phyloP scores from a whole-genome alignment of 495 filamentous ascomycete species.

The Tuber magnatum region DNA sequence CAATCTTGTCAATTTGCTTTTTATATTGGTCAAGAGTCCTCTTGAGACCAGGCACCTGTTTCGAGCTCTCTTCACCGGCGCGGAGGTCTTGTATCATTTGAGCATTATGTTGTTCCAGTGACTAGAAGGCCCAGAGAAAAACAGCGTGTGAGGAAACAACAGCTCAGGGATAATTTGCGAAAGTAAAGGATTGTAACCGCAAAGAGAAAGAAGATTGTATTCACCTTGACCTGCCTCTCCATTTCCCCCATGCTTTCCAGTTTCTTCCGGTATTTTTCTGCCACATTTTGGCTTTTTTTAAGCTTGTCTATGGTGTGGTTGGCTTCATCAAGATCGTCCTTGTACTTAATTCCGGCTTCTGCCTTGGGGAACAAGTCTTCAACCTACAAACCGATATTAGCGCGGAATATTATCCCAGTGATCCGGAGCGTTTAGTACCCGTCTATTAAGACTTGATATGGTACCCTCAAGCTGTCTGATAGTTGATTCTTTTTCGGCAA shows the following conservation, averaged over 20 bases:
- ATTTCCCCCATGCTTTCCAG: slow-evolving; percentile 40
- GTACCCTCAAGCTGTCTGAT: slow-evolving; percentile 31
- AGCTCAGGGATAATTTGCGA: slow-evolving; percentile 7
- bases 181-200: background rate
- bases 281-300: slow-evolving; percentile 39
- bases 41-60: slow-evolving; percentile 39
- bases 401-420: background rate
- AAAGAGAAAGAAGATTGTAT: slow-evolving; percentile 3
- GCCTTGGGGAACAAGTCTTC: slow-evolving; percentile 39
- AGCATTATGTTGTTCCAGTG: slow-evolving; percentile 35
- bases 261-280: slow-evolving; percentile 41
- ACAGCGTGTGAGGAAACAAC: slow-evolving; percentile 21
- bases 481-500: slow-evolving; percentile 37
- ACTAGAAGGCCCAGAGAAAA: slow-evolving; percentile 23
- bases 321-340: slow-evolving; percentile 41
- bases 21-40: slow-evolving; percentile 41
- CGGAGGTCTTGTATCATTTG: slow-evolving; percentile 37
- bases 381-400: slow-evolving; percentile 14
- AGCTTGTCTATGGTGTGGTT: slow-evolving; percentile 41
- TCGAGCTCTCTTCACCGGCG: slow-evolving; percentile 36
- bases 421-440: slow-evolving; percentile 4
- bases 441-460: slow-evolving; percentile 36
- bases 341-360: slow-evolving; percentile 37
- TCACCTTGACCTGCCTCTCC: slow-evolving; percentile 38
- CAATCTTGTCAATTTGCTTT: slow-evolving; percentile 39